Conservation (phyloP, 257 asterid genomes). For the Nyctanthes arbortristis region DNA sequence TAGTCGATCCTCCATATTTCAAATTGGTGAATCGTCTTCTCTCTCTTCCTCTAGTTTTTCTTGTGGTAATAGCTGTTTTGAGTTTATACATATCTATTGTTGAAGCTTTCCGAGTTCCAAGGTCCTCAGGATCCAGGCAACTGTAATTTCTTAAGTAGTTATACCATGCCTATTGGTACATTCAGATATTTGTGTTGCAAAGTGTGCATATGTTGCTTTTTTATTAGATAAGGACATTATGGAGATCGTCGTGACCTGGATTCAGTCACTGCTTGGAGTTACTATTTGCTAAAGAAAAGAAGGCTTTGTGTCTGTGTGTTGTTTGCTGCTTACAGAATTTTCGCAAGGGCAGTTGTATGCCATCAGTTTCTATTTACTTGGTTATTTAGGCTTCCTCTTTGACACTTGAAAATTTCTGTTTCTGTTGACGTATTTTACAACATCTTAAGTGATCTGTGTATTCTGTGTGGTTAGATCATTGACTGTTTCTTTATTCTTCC, state of each 20-base stretch:
- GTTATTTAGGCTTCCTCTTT: neutral
- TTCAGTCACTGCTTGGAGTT: neutral
- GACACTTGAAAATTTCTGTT: neutral
- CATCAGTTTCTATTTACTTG: neutral
- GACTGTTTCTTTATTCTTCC: slow-evolving; percentile 13
- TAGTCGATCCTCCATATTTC: neutral
- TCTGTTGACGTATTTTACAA: neutral
- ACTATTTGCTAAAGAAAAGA: neutral
- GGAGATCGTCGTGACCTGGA: neutral
- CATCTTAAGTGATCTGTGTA: neutral
- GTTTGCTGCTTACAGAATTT: neutral
- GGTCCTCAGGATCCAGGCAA: neutral
- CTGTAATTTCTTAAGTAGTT: neutral
- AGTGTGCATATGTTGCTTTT: neutral
- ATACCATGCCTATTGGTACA: neutral
- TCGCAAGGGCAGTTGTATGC: neutral
- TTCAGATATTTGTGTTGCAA: neutral
- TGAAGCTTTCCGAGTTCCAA: neutral
- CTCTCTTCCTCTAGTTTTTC: slow-evolving; percentile 7
- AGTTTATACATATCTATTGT: too few relatives aligned
- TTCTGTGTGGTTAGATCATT: slow-evolving; percentile 17
- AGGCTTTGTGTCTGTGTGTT: neutral
- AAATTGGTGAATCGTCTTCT: neutral
- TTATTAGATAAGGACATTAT: slow-evolving; percentile 3
- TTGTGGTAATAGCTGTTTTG: slow-evolving; percentile 12